Evolutionary conservation across 2,329 filamentous ascomycete genomes (phyloP).

Genomic region (Saccharata proteae): DNA sequence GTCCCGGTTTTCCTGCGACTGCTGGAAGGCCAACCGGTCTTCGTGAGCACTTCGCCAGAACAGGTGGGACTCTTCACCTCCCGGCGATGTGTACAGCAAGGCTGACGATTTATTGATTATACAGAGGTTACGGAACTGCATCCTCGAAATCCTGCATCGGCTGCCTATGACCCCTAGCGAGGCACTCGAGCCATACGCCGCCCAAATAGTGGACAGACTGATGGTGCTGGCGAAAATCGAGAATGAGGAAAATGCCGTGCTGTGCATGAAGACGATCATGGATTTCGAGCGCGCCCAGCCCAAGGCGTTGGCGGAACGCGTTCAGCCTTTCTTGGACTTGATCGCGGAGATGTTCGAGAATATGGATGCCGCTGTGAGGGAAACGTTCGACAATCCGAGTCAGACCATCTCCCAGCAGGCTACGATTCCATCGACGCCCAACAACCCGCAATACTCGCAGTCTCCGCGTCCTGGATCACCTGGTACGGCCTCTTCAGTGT

Average conservation of each 20-base stretch:
- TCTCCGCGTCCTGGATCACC: slow-evolving; percentile 86
- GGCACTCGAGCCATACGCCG: slow-evolving; percentile 75
- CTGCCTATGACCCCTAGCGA: slow-evolving; percentile 65
- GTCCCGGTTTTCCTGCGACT: slow-evolving; percentile 84
- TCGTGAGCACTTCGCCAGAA: slow-evolving; percentile 79
- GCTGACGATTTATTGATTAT: neutral
- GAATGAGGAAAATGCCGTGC: slow-evolving; percentile 97
- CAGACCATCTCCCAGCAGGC: slow-evolving; percentile 33
- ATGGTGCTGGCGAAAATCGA: slow-evolving; percentile 81
- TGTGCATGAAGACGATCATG: slow-evolving; percentile 96
- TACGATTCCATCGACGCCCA: slow-evolving; percentile 53
- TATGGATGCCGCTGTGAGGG: slow-evolving; percentile 87
- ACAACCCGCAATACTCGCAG: slow-evolving; percentile 57
- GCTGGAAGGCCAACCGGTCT: slow-evolving; percentile 74
- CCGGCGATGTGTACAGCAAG: neutral
- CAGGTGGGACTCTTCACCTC: slow-evolving; percentile 47
- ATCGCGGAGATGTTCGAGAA: slow-evolving; percentile 94
- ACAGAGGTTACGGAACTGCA: slow-evolving; percentile 75
- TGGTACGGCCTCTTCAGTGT: slow-evolving; percentile 61
- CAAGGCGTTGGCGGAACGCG: slow-evolving; percentile 67
- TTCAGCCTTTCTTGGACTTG: slow-evolving; percentile 79
- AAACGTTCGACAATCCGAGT: slow-evolving; percentile 73
- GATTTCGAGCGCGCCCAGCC: slow-evolving; percentile 90
- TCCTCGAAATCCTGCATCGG: slow-evolving; percentile 89
- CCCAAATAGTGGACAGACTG: slow-evolving; percentile 78